These are phyloP conservation scores for Glycyrrhiza uralensis DNA, from an alignment of 306 rosid genomes.

Conservation along the genomic window DNA sequence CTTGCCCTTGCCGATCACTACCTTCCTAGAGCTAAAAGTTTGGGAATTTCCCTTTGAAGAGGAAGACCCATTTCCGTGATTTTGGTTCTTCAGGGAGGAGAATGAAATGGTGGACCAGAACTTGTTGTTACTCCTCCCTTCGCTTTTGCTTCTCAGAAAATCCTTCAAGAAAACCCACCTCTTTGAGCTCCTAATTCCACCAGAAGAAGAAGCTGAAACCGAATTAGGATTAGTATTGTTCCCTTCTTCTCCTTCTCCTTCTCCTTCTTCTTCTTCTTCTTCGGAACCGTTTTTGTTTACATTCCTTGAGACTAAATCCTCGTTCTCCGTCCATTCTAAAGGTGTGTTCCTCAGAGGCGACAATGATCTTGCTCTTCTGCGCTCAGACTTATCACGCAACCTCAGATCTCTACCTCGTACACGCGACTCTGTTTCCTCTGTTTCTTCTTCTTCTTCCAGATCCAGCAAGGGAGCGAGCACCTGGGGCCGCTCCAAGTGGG, in stretches of 20 bases:
- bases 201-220: slow-evolving; percentile 76
- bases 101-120: slow-evolving; percentile 89
- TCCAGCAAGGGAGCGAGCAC: slow-evolving; percentile 69
- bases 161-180: slow-evolving; percentile 87
- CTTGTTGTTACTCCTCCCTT: slow-evolving; percentile 87
- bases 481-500: slow-evolving; percentile 78
- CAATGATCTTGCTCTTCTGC: slow-evolving; percentile 94
- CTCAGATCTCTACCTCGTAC: slow-evolving; percentile 90
- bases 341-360: slow-evolving; percentile 66
- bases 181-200: slow-evolving; percentile 89
- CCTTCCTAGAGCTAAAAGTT: too few species aligned
- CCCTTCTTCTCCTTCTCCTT: slow-evolving; percentile 43
- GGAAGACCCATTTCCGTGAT: slow-evolving; percentile 8
- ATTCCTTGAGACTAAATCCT: slow-evolving; percentile 10
- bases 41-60: too few species aligned
- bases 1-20: too few species aligned
- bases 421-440: slow-evolving; percentile 14
- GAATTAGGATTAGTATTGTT: slow-evolving; percentile 58
- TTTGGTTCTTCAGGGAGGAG: slow-evolving; percentile 49
- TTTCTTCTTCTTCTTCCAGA: slow-evolving; percentile 57
- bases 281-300: slow-evolving; percentile 12
- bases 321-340: slow-evolving; percentile 51
- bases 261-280: slow-evolving; percentile 34
- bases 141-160: slow-evolving; percentile 93
- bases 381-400: slow-evolving; percentile 52